Conservation (phyloP, 441 rosid species). For the Syzygium syzygioides region DNA sequence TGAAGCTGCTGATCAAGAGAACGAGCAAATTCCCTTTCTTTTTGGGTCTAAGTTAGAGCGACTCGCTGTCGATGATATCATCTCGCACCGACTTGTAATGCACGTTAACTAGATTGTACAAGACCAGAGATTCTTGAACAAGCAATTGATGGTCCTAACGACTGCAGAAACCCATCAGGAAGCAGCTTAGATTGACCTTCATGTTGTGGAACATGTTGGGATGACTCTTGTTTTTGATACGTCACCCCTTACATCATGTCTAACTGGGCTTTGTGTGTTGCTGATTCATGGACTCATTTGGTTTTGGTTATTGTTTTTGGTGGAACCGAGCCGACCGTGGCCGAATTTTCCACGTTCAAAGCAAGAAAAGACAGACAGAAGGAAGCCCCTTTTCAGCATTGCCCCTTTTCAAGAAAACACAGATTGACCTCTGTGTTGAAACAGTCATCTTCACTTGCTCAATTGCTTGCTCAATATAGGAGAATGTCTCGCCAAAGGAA, state of each 20-base stretch:
- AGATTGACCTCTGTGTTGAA: neutral
- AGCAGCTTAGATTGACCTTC: neutral
- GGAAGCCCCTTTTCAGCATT: neutral
- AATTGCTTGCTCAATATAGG: neutral
- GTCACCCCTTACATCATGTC: neutral
- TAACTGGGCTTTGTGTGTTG: neutral
- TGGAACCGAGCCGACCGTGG: neutral
- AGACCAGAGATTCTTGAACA: neutral
- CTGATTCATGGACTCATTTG: neutral
- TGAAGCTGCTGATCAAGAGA: neutral
- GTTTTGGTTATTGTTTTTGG: neutral
- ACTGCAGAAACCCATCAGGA: neutral
- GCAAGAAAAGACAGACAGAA: neutral
- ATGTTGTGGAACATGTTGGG: neutral
- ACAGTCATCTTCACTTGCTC: neutral
- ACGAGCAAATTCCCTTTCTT: neutral
- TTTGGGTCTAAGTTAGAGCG: neutral
- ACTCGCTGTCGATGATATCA: neutral
- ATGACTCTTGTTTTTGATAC: neutral
- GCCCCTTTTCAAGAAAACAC: too few relatives aligned
- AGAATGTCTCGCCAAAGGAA: neutral
- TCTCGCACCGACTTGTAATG: neutral
- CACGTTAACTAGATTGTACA: neutral
- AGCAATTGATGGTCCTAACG: neutral
- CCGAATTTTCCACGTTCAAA: neutral